Percentiles rank a stretch among this genome's conserved stretches.
phyloP scores from a whole-genome alignment of 345 rosid species.

The Populus deltoides region DNA sequence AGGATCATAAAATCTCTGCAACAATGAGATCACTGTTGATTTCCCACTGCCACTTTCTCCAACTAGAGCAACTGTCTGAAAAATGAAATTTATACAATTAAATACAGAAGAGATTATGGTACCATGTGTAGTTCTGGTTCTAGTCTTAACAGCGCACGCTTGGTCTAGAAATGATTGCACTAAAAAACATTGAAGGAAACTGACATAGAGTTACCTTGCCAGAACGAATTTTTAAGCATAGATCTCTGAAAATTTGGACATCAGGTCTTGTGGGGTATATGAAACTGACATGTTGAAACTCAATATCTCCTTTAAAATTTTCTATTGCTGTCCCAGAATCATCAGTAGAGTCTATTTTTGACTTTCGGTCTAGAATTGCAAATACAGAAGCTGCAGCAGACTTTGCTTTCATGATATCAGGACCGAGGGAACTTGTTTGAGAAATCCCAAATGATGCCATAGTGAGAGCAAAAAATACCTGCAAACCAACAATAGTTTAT shows the following conservation, averaged over 20 bases:
- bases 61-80: conserved; percentile 17
- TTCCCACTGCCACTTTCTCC: conserved; percentile 25
- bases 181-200: neutral
- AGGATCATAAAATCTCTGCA: conserved; percentile 23
- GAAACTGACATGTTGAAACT: conserved; percentile 13
- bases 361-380: conserved; percentile 18
- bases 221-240: conserved; percentile 9
- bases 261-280: conserved; percentile 21
- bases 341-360: conserved; percentile 18
- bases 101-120: neutral
- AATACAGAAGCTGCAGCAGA: conserved; percentile 18
- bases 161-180: neutral
- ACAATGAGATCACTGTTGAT: conserved; percentile 20
- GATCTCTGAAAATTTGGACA: conserved; percentile 16
- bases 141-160: too few species aligned
- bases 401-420: conserved; percentile 15
- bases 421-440: neutral
- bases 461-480: conserved; percentile 17
- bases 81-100: neutral
- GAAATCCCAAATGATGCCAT: conserved; percentile 16
- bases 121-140: neutral
- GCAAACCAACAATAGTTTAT: neutral
- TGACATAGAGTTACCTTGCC: conserved; percentile 13
- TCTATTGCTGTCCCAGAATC: conserved; percentile 14
- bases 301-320: conserved; percentile 17